A percentile compares a stretch with the other conserved stretches of the same genome.
Conservation (phyloP, 1,139 yeast genomes). For the Blastobotrys capitulatus region DNA sequence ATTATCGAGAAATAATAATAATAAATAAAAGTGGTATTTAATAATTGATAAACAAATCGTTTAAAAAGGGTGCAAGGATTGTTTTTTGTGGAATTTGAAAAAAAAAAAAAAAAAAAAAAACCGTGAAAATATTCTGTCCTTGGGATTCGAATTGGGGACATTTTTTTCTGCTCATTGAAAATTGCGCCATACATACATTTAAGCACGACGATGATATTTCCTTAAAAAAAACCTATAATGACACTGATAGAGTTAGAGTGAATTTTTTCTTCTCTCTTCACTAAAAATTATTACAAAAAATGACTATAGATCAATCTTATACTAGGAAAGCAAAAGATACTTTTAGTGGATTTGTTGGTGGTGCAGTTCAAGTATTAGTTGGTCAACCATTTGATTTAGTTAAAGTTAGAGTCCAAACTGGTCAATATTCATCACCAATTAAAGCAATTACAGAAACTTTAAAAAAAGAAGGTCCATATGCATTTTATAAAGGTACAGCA, state of each 20-base stretch:
- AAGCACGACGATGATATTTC: not conserved
- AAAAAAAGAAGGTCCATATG: constrained; percentile 55
- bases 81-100: no score
- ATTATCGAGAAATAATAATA: no score
- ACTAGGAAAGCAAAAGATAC: constrained; percentile 58
- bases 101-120: no score
- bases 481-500: constrained; percentile 52
- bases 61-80: no score
- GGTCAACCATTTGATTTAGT: constrained; percentile 74
- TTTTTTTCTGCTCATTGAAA: no score
- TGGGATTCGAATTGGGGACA: no score
- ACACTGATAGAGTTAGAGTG: no score
- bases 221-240: no score
- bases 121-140: no score
- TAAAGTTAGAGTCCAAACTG: constrained; percentile 60
- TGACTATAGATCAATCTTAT: constrained; percentile 42
- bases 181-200: constrained; percentile 1
- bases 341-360: constrained; percentile 43
- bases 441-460: constrained; percentile 51
- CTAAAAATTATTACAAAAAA: not conserved
- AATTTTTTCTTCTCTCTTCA: not conserved
- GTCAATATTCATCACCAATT: constrained; percentile 44
- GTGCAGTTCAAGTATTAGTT: constrained; percentile 64
- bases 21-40: no score
- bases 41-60: no score